Conservation (phyloP, 192 early-diverging fungal species). For the Dissophora ornata region DNA sequence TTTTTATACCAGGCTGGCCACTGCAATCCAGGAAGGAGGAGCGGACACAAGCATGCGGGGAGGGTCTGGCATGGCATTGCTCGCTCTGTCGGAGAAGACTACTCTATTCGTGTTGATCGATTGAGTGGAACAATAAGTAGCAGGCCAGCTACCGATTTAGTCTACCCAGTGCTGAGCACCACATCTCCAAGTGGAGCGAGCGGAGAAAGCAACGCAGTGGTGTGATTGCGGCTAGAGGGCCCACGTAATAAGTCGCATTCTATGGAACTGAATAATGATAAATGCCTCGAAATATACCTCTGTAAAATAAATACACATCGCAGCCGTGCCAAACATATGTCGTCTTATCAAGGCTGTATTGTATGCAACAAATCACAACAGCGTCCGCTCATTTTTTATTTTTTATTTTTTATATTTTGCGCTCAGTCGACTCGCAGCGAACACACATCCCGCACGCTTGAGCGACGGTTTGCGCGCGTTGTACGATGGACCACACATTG, state of each 20-base stretch:
- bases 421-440: constrained; percentile 4
- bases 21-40: background rate
- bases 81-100: background rate
- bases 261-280: constrained; percentile 6
- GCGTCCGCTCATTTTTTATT: constrained; percentile 11
- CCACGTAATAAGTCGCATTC: too few relatives aligned
- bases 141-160: too few relatives aligned
- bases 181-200: too few relatives aligned
- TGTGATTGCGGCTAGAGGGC: constrained; percentile 26
- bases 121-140: too few relatives aligned
- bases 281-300: too few relatives aligned
- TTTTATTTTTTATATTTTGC: background rate
- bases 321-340: constrained; percentile 30
- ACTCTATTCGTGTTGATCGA: background rate
- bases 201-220: constrained; percentile 1
- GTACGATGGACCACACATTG: too few relatives aligned
- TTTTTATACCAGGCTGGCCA: constrained; percentile 22
- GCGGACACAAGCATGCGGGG: background rate
- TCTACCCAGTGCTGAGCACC: too few relatives aligned
- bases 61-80: background rate
- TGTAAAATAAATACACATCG: too few relatives aligned
- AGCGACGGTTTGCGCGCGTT: too few relatives aligned
- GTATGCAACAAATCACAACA: constrained; percentile 40
- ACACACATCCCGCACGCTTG: background rate
- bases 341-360: constrained; percentile 27